phyloP scores from a whole-genome alignment of 75 land plant species.

The Pseudotsuga menziesii region DNA sequence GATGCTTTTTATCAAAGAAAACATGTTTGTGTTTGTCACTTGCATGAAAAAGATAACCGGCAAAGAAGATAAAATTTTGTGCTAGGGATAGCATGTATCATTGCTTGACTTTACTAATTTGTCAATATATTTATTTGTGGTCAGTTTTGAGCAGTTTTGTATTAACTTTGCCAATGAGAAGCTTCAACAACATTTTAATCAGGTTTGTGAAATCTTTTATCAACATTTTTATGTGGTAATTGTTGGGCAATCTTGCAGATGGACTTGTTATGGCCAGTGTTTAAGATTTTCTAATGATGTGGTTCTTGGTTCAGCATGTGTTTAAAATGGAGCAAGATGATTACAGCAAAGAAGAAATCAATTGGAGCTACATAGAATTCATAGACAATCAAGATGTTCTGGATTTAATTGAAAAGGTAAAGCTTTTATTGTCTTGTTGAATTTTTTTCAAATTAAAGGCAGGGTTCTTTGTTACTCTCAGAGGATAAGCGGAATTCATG shows the following conservation, averaged over 20 bases:
- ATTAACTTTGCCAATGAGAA: constrained; percentile 81
- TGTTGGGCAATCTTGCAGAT: not conserved
- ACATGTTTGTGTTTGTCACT: not conserved
- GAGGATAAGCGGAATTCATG: no score
- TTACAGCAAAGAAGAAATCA: constrained; percentile 65
- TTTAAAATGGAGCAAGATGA: constrained; percentile 96
- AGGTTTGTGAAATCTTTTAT: constrained; percentile 23
- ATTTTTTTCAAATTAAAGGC: not conserved
- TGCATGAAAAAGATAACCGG: not conserved
- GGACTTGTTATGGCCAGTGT: not conserved
- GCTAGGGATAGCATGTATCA: not conserved
- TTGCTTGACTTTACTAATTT: not conserved
- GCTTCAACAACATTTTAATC: constrained; percentile 81
- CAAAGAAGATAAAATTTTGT: not conserved
- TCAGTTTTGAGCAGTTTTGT: constrained; percentile 78
- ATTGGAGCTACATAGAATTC: constrained; percentile 90
- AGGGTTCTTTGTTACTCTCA: not conserved
- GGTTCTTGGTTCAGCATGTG: constrained; percentile 59
- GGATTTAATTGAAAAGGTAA: constrained; percentile 87
- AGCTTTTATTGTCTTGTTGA: not conserved
- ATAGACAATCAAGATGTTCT: constrained; percentile 86
- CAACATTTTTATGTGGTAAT: no score
- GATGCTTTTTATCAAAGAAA: not conserved
- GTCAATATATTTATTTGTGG: constrained; percentile 1
- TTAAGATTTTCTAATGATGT: not conserved